Base-by-base conservation (phyloP, 225 moss, liverwort and hornwort genomes). In the Climacium dendroides region DNA sequence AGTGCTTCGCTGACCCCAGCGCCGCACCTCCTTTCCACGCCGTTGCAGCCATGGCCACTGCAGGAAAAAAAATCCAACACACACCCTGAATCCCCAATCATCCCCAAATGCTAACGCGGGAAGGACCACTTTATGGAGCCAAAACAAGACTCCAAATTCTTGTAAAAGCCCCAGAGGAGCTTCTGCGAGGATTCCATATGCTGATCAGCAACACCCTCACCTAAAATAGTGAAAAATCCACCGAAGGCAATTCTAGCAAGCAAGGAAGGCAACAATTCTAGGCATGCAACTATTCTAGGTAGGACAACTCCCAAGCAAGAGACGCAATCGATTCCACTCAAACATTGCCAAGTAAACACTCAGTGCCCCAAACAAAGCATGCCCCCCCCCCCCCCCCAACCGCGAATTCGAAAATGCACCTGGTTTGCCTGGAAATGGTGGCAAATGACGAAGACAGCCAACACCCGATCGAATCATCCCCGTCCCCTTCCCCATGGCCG, bases 41-140 rank as follows among this genome's bases (percentile, higher is more conserved):
- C 88, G 86, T 74, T 88, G 83, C 83, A 82, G 80, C 75, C 90
- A 88, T 69, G 54, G 54, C 61, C 70, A 50, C 89, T 91, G 79
- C 48, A 61, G 15, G 34, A 39, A 43, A 43, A 47, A 59, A 41
- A 85, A 43, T 19, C 55, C 79, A 78, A 26, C 66, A 39, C 8
- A n/a, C 61, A 37, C 60, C 5, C 81, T 61, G 25, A 76, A 59
- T 58, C 26, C 35, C 48, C 28, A 77, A 82, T 45, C 60, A n/a
- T 39, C 41, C 35, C 47, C n/a, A 28, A 74, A 41, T n/a, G 28
- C 52, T 26, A 18, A 19, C n/a, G 8, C 6, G 26, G 16, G 77
- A 34, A 52, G 26, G 11, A 48, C 67, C 53, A 28, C 28, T 43
- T 41, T 23, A 57, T 30, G 30, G 30, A 50, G 9, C 5, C 39